Evolutionary conservation across 2,329 filamentous ascomycete species (phyloP), one percentile per base, ranked within the genome.

Genomic region (Fusarium concolor): DNA sequence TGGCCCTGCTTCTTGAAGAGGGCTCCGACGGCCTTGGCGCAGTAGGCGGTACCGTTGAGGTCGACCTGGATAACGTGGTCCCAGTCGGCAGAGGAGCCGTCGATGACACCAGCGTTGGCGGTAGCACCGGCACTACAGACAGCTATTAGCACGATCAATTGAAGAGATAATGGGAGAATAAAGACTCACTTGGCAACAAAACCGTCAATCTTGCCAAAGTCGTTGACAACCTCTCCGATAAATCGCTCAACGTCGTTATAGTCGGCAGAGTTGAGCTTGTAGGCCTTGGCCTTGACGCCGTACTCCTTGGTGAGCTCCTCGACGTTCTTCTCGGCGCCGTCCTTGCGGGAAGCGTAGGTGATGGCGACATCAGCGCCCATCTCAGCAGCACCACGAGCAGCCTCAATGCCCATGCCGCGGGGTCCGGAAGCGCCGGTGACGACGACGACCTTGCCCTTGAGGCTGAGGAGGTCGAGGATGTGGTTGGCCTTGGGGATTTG

Each of bases 121-220:
- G 90, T 92, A 66, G 87, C 86, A 65, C 90, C 90, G 24, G 90
- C 90, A 78, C 78, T 63, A 67, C 1, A 10, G 2, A 10, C 1
- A 4, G 15, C 8, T 31, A 31, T 31, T 31, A 31, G 29, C 29
- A 31, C 41, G 44, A 22, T 24, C 29, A 22, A 41, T 33, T 18
- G 28, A n/a, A 14, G 5, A 5, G 10, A 33, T 3, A 18, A 31
- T 24, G 22, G 22, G 8, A 14, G 10, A 4, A 18, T 11, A 11
- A 18, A 11, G 12, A 87, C 90, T 39, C 86, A 90, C 78, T 94
- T 93, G 73, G 91, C 91, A 54, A 94, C 86, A 71, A 94, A 92
- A 64, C 90, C 86, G 68, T 93, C 91, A 59, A 93, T 87, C 47
- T 88, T 87, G 73, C 89, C 89, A 76, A 94, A 94, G 75, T 94